Percentiles rank a stretch among this genome's conserved stretches.
Evolutionary conservation across 768 basidiomycete genomes (phyloP).

Genomic region (Chiua virens): DNA sequence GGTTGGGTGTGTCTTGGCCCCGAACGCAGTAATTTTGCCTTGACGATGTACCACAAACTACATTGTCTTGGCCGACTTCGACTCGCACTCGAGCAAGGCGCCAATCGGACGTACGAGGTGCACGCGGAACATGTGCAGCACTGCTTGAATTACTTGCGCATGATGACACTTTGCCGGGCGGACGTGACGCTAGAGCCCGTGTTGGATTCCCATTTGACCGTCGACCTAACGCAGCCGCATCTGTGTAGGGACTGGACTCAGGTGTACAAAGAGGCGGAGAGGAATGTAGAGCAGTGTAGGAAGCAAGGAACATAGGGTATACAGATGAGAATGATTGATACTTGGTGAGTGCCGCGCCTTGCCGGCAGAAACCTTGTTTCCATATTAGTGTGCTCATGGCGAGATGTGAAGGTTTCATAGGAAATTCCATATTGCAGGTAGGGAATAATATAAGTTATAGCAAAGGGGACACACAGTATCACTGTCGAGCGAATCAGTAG

Average conservation of each 20-base stretch:
- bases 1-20: conserved; percentile 29
- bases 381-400: too few relatives aligned
- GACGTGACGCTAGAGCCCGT: conserved; percentile 50
- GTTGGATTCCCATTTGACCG: conserved; percentile 12
- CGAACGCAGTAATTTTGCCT: conserved; percentile 30
- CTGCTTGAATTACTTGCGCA: conserved; percentile 50
- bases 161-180: conserved; percentile 45
- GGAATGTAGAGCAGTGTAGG: conserved; percentile 10
- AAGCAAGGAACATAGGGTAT: conserved; percentile 1
- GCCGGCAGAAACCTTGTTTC: too few relatives aligned
- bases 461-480: too few relatives aligned
- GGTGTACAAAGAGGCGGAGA: conserved; percentile 24
- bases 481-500: too few relatives aligned
- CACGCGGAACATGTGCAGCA: conserved; percentile 34
- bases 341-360: too few relatives aligned
- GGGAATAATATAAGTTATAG: too few relatives aligned
- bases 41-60: conserved; percentile 40
- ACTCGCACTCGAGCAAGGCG: conserved; percentile 16
- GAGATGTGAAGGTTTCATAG: too few relatives aligned
- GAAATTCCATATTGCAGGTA: too few relatives aligned
- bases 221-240: conserved; percentile 24
- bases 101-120: conserved; percentile 16
- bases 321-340: too few relatives aligned
- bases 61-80: conserved; percentile 37
- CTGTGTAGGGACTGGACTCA: conserved; percentile 28